Base-by-base conservation (phyloP, 2,329 filamentous ascomycete genomes). In the Emmonsiellopsis sp. region DNA sequence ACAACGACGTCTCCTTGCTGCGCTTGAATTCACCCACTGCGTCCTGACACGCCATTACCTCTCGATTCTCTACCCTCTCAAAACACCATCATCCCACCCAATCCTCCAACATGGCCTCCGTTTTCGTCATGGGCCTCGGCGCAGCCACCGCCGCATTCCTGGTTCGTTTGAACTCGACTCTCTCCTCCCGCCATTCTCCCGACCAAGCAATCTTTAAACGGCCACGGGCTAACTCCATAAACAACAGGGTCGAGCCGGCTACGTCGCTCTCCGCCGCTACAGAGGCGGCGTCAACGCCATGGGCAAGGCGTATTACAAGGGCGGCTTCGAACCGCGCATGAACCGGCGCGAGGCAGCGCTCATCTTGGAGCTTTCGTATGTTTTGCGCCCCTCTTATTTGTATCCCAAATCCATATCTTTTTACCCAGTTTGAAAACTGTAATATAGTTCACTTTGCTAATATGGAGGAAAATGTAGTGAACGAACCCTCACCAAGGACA, bases 281-380 rank as follows among this genome's bases (percentile, higher is more conserved):
- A 81, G 87, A 58, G 73, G 71, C 57, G 73, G 74, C 59, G 78
- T 87, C 47, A 87, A 86, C 60, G 85, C 87, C 37, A 76, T 95
- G 62, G 93, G 93, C 63, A 90, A 91, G 71, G 84, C 90, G 42
- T 98, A 90, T 68, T 97, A 96, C 80, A 98, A 97, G 74, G 93
- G 93, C 62, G 93, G 93, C n/a, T 98, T 98, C 68, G 93, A 98
- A 76, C 79, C 84, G 56, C 87, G 86, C 73, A 98, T 98, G 92
- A 96, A 84, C 70, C 83, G 86, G 70, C 84, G 86, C 70, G 93
- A 98, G 74, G 93, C 93, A 20, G 80, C 90, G 4, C 75, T 98
- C 62, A 96, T 98, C 57, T 76, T 98, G 48, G 87, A 93, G 60
- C 84, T 97, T 57, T 88, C 84, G 92, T 96, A 82, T 55, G 78